A percentile compares a stretch with the other conserved stretches of the same genome.
Evolutionary conservation across 2,329 filamentous ascomycete species (phyloP).

Genomic region (Fusarium udum): DNA sequence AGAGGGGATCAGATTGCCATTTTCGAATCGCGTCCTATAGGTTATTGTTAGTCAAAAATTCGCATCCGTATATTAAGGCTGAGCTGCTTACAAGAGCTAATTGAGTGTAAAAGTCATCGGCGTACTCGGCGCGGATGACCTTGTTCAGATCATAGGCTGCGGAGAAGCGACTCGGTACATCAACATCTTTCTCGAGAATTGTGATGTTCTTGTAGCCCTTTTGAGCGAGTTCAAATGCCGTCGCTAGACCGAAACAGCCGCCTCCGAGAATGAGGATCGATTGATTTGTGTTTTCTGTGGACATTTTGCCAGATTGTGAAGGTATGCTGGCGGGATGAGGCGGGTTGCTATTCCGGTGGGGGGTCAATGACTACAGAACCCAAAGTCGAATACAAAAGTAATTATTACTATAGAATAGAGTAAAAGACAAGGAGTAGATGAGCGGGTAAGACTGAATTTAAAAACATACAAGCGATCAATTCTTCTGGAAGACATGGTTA

Average conservation of each 20-base stretch:
- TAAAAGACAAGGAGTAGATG: background rate
- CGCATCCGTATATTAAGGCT: rapidly evolving
- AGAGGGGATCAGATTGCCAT: slow-evolving; percentile 26
- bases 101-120: slow-evolving; percentile 21
- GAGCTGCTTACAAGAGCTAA: slow-evolving; percentile 3
- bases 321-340: background rate
- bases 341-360: background rate
- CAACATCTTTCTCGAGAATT: slow-evolving; percentile 21
- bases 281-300: background rate
- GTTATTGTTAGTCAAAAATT: background rate
- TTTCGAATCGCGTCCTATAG: slow-evolving; percentile 15
- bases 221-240: slow-evolving; percentile 13
- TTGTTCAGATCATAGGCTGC: slow-evolving; percentile 29
- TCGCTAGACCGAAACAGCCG: slow-evolving; percentile 23
- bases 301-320: background rate
- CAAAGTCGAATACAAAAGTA: rapidly evolving
- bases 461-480: background rate
- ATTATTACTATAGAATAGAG: rapidly evolving
- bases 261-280: slow-evolving; percentile 24
- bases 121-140: slow-evolving; percentile 28
- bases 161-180: slow-evolving; percentile 20
- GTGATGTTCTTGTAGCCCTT: slow-evolving; percentile 25
- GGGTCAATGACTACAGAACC: background rate
- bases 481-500: background rate
- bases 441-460: background rate